Conservation (phyloP, 805 yeast species). For the Komagataella pastoris region DNA sequence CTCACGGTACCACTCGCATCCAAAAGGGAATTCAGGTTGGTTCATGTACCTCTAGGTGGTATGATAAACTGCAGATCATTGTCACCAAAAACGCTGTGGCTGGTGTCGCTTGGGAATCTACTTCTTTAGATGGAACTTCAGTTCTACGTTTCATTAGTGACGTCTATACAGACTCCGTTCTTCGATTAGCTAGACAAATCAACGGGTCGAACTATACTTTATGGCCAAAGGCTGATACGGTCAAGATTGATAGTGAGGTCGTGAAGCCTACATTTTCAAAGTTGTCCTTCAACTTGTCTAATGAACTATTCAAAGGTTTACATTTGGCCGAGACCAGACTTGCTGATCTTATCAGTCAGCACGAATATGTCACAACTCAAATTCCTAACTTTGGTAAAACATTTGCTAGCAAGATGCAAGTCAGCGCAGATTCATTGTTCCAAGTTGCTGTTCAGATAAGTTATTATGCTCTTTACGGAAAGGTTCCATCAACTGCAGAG, state of each 20-base stretch:
- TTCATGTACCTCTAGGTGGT: conserved; percentile 46
- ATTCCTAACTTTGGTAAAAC: conserved; percentile 16
- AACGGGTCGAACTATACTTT: conserved; percentile 43
- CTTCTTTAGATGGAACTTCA: conserved; percentile 45
- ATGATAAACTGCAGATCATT: conserved; percentile 42
- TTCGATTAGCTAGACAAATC: conserved; percentile 43
- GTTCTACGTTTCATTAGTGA: conserved; percentile 43
- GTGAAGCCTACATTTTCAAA: conserved; percentile 21
- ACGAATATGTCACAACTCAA: conserved; percentile 31
- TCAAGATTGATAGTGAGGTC: conserved; percentile 15
- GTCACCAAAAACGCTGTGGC: conserved; percentile 44
- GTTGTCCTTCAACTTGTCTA: conserved; percentile 24
- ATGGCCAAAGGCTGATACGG: conserved; percentile 30
- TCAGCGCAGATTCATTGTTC: conserved; percentile 36
- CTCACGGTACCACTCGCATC: conserved; percentile 36
- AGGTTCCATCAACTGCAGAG: conserved; percentile 21
- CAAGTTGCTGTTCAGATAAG: conserved; percentile 41
- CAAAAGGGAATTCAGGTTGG: conserved; percentile 38
- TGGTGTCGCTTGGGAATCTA: conserved; percentile 46
- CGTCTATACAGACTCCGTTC: conserved; percentile 42
- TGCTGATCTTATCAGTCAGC: conserved; percentile 45
- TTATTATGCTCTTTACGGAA: conserved; percentile 42
- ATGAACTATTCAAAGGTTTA: conserved; percentile 31
- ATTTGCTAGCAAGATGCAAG: conserved; percentile 23
- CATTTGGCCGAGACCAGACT: conserved; percentile 46